These are phyloP conservation scores for Dictyostelium intermedium DNA, from an alignment of 78 protist species.

Conservation along the genomic window DNA sequence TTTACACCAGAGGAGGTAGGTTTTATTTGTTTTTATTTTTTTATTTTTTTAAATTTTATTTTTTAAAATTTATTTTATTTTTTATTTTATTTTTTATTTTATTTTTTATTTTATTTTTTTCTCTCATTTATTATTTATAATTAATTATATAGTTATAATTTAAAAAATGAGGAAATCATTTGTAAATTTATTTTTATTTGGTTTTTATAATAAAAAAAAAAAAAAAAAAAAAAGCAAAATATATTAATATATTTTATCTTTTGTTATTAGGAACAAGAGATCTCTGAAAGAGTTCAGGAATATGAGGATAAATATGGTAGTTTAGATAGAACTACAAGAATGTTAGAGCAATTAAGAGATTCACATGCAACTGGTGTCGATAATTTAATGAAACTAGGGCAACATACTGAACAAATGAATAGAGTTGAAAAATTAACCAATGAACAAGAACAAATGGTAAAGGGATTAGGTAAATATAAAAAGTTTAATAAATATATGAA, in stretches of 20 bases:
- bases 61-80: neutral
- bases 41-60: neutral
- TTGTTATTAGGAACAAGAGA: conserved; percentile 23
- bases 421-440: conserved; percentile 6
- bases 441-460: conserved; percentile 31
- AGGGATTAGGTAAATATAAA: conserved; percentile 54
- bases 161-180: neutral
- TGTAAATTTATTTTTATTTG: neutral
- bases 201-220: neutral
- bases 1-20: conserved; percentile 7
- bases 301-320: conserved; percentile 37
- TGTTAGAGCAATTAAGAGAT: conserved; percentile 56
- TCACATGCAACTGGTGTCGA: conserved; percentile 63
- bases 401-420: conserved; percentile 48
- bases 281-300: conserved; percentile 12
- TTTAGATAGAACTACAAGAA: conserved; percentile 37
- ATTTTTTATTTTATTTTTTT: neutral
- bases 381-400: conserved; percentile 13
- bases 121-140: neutral
- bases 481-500: conserved; percentile 62
- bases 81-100: neutral
- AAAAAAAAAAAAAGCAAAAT: neutral
- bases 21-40: neutral
- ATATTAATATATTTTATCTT: neutral
- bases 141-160: neutral